Conservation (phyloP, 2,329 filamentous ascomycete genomes). For the Stagonosporopsis tanaceti region DNA sequence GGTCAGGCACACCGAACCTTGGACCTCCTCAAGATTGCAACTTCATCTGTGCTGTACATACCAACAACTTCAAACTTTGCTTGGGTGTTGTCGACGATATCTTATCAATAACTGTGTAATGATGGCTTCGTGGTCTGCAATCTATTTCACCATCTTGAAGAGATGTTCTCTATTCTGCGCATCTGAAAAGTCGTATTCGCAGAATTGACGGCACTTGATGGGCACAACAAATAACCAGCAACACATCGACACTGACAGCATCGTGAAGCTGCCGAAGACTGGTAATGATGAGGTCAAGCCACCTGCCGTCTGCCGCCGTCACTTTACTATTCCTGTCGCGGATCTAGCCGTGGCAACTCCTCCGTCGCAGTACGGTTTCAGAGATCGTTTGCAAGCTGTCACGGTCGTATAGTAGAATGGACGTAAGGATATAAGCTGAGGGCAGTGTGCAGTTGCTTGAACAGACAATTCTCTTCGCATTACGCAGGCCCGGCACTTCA, state of each 20-base stretch:
- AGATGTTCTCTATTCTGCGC: not conserved
- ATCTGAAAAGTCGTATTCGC: not conserved
- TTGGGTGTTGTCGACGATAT: not conserved
- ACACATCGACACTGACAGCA: not conserved
- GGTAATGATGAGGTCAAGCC: not conserved
- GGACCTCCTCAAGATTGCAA: constrained; percentile 5
- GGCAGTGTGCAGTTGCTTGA: not conserved
- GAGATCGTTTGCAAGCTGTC: constrained; percentile 25
- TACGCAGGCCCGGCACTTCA: not conserved
- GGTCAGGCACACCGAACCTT: constrained; percentile 3
- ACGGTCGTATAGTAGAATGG: constrained; percentile 29
- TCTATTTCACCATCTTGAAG: not conserved
- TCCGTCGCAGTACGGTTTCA: constrained; percentile 48
- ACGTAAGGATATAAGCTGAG: constrained; percentile 13
- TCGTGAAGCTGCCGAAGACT: not conserved
- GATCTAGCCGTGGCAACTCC: constrained; percentile 13
- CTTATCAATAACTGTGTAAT: not conserved
- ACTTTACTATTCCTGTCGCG: constrained; percentile 15
- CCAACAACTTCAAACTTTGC: not conserved
- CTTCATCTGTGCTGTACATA: constrained; percentile 1
- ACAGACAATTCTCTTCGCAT: not conserved
- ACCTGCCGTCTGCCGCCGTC: constrained; percentile 18
- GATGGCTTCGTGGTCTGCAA: not conserved
- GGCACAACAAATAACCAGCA: not conserved
- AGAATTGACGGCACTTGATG: not conserved